Base-by-base conservation (phyloP, 2,329 filamentous ascomycete species). In the Geosmithia flava region DNA sequence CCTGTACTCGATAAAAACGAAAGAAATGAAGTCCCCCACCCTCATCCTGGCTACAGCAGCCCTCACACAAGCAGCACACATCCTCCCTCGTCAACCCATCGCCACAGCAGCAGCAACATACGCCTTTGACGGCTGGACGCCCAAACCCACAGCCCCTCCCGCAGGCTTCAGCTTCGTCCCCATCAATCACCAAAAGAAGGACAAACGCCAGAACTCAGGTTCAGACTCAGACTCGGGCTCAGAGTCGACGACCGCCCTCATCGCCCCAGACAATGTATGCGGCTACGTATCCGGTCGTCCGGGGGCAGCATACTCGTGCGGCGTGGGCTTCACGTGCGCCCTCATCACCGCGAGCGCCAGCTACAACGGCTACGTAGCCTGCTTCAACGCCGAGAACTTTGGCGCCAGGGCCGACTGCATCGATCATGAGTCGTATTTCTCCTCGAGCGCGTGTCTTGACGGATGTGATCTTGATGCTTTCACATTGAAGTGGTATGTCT, bases 261-360 rank as follows among this genome's bases (percentile, higher is more conserved):
- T 70, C 48, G 72, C 65, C 11, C 68, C 69, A 1, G 71, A 75
- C 54, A 71, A 72, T 51, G 74, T 69, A 0, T 76, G 74, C 50
- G 74, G 73, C 52, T 76, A 64, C 54, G 57, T 76, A 40, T 63
- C 62, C 29, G 72, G 66, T 30, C 61, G 59, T 27, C 48, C 61
- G 13, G 69, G 60, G 19, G 65, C 62, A 2, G 61, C 61, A 3
- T 71, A 66, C 53, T 67, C 60, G 13, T 75, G 72, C 51, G 55
- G 54, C 15, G 52, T 45, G 17, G 52, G 51, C 20, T 56, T 54
- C 33, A 63, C 57, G 17, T 75, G 72, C 47, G 65, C 67, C 37
- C 62, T 75, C 47, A 58, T 69, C 45, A 64, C 65, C 1, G 53
- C 63, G 4, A 51, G 58, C 3, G 47, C 52, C 3, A 51, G 50